These are phyloP conservation scores for Podaxis sp. DNA, from an alignment of 768 basidiomycete species.

Conservation along the genomic window DNA sequence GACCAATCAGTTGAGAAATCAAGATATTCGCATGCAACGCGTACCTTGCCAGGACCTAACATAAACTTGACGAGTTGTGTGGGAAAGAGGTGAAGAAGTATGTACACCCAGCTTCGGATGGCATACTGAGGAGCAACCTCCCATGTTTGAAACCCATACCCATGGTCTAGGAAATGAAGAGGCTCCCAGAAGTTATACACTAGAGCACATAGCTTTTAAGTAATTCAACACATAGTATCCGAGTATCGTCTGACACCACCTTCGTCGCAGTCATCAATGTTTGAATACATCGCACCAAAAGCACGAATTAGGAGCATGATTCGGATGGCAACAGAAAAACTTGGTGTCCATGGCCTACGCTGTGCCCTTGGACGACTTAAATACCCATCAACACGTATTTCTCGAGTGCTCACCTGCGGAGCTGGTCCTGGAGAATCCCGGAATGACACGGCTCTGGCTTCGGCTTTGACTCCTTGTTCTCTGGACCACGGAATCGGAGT, in stretches of 20 bases:
- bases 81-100: constrained; percentile 73
- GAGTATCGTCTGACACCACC: constrained; percentile 39
- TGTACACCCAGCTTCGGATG: constrained; percentile 95
- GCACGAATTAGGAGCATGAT: constrained; percentile 79
- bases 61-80: constrained; percentile 50
- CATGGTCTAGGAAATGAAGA: constrained; percentile 83
- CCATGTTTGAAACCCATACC: constrained; percentile 97
- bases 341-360: constrained; percentile 80
- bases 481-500: constrained; percentile 47
- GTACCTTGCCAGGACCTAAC: constrained; percentile 62
- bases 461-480: constrained; percentile 17
- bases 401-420: constrained; percentile 48
- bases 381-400: neutral
- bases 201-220: constrained; percentile 24
- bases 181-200: constrained; percentile 99
- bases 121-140: constrained; percentile 88
- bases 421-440: constrained; percentile 72
- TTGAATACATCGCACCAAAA: constrained; percentile 88
- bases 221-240: neutral
- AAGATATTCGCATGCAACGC: neutral
- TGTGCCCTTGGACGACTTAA: constrained; percentile 43
- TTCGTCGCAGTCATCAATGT: constrained; percentile 96
- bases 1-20: constrained; percentile 3
- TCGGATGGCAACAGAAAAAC: constrained; percentile 79
- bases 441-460: constrained; percentile 23